These are phyloP conservation scores for Chloris gayana DNA, from an alignment of 176 grass and related monocot genomes.

Conservation along the genomic window DNA sequence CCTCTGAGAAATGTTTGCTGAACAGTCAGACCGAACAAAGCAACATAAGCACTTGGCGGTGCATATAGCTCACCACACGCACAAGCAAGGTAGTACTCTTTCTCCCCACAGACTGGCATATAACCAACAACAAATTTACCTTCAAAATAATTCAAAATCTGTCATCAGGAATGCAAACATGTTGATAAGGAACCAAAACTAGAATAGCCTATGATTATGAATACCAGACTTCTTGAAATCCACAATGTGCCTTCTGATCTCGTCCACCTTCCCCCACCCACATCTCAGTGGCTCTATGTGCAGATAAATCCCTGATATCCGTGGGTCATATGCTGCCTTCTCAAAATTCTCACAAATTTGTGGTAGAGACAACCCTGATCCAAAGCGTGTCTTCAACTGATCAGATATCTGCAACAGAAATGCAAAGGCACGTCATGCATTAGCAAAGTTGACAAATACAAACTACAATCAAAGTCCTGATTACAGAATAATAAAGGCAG, in stretches of 20 bases:
- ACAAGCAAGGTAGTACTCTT: slow-evolving; percentile 95
- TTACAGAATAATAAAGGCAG: slow-evolving; percentile 21
- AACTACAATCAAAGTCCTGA: neutral
- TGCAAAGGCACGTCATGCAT: neutral
- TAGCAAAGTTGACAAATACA: slow-evolving; percentile 10
- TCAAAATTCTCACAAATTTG: slow-evolving; percentile 91
- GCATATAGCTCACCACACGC: slow-evolving; percentile 84
- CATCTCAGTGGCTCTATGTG: slow-evolving; percentile 80
- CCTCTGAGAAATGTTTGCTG: slow-evolving; percentile 87
- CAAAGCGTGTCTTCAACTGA: slow-evolving; percentile 71
- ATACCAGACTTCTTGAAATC: slow-evolving; percentile 96
- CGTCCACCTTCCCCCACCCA: slow-evolving; percentile 94
- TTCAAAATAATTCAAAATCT: slow-evolving; percentile 42
- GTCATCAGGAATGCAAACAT: neutral
- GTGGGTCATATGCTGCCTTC: slow-evolving; percentile 93
- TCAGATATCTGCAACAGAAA: slow-evolving; percentile 70
- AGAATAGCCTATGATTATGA: neutral
- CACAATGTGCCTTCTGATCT: slow-evolving; percentile 86
- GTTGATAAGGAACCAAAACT: slow-evolving; percentile 26
- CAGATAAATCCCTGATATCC: slow-evolving; percentile 86
- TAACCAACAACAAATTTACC: slow-evolving; percentile 96
- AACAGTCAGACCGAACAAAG: slow-evolving; percentile 83
- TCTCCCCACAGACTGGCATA: slow-evolving; percentile 90
- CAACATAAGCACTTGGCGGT: slow-evolving; percentile 92
- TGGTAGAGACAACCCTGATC: slow-evolving; percentile 76